Base-by-base conservation (phyloP, 2,329 filamentous ascomycete genomes). In the Penicillium sp. region DNA sequence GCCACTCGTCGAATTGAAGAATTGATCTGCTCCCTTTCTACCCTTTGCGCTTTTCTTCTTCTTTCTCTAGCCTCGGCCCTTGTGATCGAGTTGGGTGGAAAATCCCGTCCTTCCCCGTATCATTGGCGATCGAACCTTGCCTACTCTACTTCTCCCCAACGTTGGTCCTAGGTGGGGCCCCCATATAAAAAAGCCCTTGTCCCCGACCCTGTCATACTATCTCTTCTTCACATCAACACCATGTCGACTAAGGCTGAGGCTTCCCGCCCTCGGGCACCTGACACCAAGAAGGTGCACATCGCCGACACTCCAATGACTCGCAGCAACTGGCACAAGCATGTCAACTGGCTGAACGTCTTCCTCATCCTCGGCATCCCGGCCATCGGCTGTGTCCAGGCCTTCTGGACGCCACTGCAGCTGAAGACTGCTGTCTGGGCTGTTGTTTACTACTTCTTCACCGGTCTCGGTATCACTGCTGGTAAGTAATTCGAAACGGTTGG, bases 271-370 rank as follows among this genome's bases (percentile, higher is more conserved):
- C 68, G 67, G 59, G 62, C 65, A 44, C 54, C 58, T 38, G 70
- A 71, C 54, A 63, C 81, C 45, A 82, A 86, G 78, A 95, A 95
- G 77, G 82, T 87, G 67, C 90, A 95, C 74, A 94, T 95, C 74
- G 85, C 89, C 59, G 90, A 95, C 59, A 83, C 83, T 57, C 87
- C 88, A 51, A 86, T 95, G 63, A 95, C 89, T 54, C 81, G 79
- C 74, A 77, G 80, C 66, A 96, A 95, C 79, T 94, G 89, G 89
- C 86, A 91, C 76, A 87, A 92, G 77, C 91, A 96, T 70, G 82
- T 96, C 79, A 91, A 95, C 81, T 96, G 91, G 90, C 81, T 96
- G 61, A 96, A 95, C 73, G 86, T 89, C 57, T 81, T 80, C 56
- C 82, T 96, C 70, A 92, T 95, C 70, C 73, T 95, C 60, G 79